Percentiles rank a stretch among this genome's conserved stretches.
These are phyloP conservation scores for Backusella parvicylindrica DNA, from an alignment of 192 early-diverging fungal genomes.

Conservation along the genomic window DNA sequence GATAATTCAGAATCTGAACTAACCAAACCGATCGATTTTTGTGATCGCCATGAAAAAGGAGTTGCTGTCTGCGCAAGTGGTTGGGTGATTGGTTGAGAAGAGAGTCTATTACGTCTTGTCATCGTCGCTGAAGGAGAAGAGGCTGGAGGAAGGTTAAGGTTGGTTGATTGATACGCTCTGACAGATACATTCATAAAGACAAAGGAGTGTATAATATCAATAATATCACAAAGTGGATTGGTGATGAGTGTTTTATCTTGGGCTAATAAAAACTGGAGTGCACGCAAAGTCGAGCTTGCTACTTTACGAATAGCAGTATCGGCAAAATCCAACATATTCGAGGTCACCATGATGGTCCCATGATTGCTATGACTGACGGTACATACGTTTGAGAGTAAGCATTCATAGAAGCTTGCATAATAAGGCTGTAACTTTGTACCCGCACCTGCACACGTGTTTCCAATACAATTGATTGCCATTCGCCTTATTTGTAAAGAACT, in stretches of 20 bases:
- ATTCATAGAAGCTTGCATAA: conserved; percentile 48
- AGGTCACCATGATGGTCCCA: conserved; percentile 15
- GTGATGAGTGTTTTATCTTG: conserved; percentile 44
- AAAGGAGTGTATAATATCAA: conserved; percentile 45
- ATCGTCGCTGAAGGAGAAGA: background rate
- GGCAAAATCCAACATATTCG: conserved; percentile 15
- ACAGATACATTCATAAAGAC: conserved; percentile 46
- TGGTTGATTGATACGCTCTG: conserved; percentile 4
- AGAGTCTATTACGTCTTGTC: background rate
- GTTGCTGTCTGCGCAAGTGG: background rate
- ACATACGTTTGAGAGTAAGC: conserved; percentile 47
- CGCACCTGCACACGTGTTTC: conserved; percentile 57
- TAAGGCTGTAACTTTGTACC: conserved; percentile 46
- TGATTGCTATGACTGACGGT: conserved; percentile 7
- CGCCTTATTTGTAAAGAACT: conserved; percentile 41
- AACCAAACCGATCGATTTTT: background rate
- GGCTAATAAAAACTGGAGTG: conserved; percentile 48
- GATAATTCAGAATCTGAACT: conserved; percentile 59
- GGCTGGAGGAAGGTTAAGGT: background rate
- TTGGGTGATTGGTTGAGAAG: background rate
- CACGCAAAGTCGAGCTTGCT: conserved; percentile 51
- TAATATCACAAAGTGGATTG: conserved; percentile 39
- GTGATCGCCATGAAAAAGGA: conserved; percentile 9
- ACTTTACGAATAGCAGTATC: conserved; percentile 35
- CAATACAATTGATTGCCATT: conserved; percentile 69